Evolutionary conservation across 805 yeast genomes (phyloP).

Genomic region (Kuraishia hungarica): DNA sequence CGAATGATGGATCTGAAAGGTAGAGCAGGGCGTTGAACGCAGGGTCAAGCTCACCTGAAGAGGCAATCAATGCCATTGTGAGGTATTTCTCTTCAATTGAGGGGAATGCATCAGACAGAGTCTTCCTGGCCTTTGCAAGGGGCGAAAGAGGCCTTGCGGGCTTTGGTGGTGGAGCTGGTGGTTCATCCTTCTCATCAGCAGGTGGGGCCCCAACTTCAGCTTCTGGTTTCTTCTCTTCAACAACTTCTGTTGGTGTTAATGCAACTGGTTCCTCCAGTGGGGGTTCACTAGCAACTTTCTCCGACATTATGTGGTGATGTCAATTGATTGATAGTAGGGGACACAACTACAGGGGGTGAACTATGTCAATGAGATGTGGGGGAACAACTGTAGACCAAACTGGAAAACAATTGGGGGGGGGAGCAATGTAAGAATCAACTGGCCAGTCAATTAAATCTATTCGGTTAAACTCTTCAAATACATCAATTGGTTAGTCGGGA

Average conservation of each 20-base stretch:
- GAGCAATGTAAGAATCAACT: too few relatives aligned
- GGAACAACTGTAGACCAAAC: too few relatives aligned
- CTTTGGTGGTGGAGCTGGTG: slow-evolving; percentile 29
- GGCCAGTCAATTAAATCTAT: too few relatives aligned
- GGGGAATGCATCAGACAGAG: slow-evolving; percentile 84
- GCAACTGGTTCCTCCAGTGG: not conserved
- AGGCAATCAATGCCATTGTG: slow-evolving; percentile 78
- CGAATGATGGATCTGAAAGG: slow-evolving; percentile 62
- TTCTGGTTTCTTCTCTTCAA: not conserved
- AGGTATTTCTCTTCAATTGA: slow-evolving; percentile 59
- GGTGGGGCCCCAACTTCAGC: not conserved
- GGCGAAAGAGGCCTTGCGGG: slow-evolving; percentile 62
- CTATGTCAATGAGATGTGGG: too few relatives aligned
- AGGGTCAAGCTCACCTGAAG: slow-evolving; percentile 70
- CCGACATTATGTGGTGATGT: not conserved
- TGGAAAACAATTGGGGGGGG: too few relatives aligned
- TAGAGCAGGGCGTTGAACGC: slow-evolving; percentile 85
- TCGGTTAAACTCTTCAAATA: too few relatives aligned
- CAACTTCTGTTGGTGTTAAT: not conserved
- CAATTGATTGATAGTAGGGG: not conserved
- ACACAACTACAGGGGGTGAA: too few relatives aligned
- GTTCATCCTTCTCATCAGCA: slow-evolving; percentile 1
- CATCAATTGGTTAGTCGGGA: too few relatives aligned
- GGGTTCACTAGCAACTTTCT: not conserved
- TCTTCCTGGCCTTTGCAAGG: slow-evolving; percentile 40